A percentile compares a stretch with the other conserved stretches of the same genome.
Conservation (phyloP, 139 green algal genomes). For the Picochlorum sp. region DNA sequence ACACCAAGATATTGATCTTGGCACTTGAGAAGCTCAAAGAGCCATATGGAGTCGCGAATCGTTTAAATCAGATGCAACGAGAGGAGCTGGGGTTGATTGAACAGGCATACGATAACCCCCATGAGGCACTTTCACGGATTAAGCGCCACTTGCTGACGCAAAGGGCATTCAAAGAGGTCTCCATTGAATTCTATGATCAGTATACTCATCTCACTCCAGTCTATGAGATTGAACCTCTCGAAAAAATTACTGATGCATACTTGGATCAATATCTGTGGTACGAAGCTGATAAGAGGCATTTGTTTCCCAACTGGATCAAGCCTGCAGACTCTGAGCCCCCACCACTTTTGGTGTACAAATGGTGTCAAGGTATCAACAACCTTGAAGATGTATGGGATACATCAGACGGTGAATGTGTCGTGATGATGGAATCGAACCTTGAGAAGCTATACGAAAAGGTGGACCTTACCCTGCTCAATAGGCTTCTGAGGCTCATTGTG, state of each 20-base stretch:
- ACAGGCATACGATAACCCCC: conserved; percentile 99
- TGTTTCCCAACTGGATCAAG: conserved; percentile 99
- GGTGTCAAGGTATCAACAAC: conserved; percentile 93
- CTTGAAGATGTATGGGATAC: conserved; percentile 94
- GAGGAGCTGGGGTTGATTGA: conserved; percentile 99
- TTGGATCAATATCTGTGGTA: conserved; percentile 79
- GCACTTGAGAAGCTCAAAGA: conserved; percentile 98
- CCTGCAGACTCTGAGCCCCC: conserved; percentile 91
- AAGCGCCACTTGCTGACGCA: conserved; percentile 99
- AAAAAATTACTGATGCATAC: conserved; percentile 99
- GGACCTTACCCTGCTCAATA: conserved; percentile 95
- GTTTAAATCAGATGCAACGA: conserved; percentile 92
- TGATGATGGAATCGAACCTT: conserved; percentile 93
- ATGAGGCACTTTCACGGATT: conserved; percentile 95
- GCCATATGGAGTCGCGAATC: conserved; percentile 88
- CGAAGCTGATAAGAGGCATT: conserved; percentile 91
- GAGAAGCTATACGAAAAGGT: conserved; percentile 99
- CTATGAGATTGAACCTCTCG: conserved; percentile 98
- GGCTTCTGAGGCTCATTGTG: conserved; percentile 93
- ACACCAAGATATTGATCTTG: conserved; percentile 99
- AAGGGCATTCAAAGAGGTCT: conserved; percentile 97
- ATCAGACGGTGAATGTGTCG: conserved; percentile 90
- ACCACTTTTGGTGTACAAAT: conserved; percentile 99
- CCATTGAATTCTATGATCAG: conserved; percentile 84
- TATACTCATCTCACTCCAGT: conserved; percentile 96